A percentile compares a stretch with the other conserved stretches of the same genome.
Conservation (phyloP, 2,329 filamentous ascomycete genomes). For the Phyllosticta citrichinensis region DNA sequence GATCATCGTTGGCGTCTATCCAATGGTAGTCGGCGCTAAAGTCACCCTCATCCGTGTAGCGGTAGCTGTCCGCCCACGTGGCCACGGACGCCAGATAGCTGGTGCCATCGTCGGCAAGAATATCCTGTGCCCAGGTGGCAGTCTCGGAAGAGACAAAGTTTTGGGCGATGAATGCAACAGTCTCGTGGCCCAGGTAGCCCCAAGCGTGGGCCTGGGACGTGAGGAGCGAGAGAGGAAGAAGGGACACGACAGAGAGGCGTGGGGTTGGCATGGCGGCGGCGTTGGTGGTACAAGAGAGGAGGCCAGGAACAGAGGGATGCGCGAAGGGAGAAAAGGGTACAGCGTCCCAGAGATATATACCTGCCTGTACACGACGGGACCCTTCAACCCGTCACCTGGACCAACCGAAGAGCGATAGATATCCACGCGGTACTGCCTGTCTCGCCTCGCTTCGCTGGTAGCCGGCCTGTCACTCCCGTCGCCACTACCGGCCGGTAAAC, state of each 20-base stretch:
- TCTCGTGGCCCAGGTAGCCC: constrained; percentile 45
- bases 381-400: background rate
- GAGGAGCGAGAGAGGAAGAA: constrained; percentile 12
- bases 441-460: background rate
- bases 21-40: constrained; percentile 41
- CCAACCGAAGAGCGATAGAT: background rate
- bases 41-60: constrained; percentile 36
- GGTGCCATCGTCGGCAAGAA: constrained; percentile 34
- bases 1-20: constrained; percentile 42
- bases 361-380: background rate
- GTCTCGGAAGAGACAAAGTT: constrained; percentile 36
- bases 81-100: constrained; percentile 43
- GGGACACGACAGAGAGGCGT: background rate
- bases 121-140: constrained; percentile 33
- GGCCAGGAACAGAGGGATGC: background rate
- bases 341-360: background rate
- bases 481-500: background rate
- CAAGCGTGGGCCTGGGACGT: constrained; percentile 30
- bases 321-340: background rate
- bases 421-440: background rate
- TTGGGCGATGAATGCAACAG: constrained; percentile 45
- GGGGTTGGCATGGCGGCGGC: background rate
- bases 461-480: background rate
- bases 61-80: constrained; percentile 45
- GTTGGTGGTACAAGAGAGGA: background rate